phyloP scores from a whole-genome alignment of 208 protist genomes.

The Angomonas ambiguus region DNA sequence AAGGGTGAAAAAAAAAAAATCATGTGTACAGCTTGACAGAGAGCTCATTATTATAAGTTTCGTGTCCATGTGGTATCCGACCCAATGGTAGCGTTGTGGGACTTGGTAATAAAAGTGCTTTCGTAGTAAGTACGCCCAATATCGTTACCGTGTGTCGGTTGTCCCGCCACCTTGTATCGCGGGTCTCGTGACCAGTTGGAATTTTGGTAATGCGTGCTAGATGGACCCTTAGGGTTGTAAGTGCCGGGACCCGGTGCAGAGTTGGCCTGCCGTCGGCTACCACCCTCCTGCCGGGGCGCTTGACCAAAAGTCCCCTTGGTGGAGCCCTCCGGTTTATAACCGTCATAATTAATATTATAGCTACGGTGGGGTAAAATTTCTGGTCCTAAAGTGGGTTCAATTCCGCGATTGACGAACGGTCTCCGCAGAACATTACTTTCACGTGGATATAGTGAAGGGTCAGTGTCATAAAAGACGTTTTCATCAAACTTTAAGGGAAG shows the following conservation, averaged over 20 bases:
- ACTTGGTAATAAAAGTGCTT: constrained; percentile 76
- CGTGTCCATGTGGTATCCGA: constrained; percentile 46
- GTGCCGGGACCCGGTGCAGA: constrained; percentile 43
- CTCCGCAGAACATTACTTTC: background rate
- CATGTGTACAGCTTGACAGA: background rate
- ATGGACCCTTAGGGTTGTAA: constrained; percentile 25
- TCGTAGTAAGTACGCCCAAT: constrained; percentile 61
- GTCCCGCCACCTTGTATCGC: constrained; percentile 34
- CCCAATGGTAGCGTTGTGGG: constrained; percentile 76
- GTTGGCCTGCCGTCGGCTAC: background rate
- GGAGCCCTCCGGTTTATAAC: constrained; percentile 49
- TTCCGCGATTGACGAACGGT: constrained; percentile 28
- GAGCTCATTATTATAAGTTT: constrained; percentile 1
- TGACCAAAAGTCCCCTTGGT: constrained; percentile 46
- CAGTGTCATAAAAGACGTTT: background rate
- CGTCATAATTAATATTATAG: constrained; percentile 74
- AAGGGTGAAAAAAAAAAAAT: constrained; percentile 9
- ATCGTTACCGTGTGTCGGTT: constrained; percentile 23
- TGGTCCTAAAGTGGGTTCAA: constrained; percentile 19
- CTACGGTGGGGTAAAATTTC: constrained; percentile 19
- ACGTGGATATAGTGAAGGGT: constrained; percentile 19
- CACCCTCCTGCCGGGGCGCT: constrained; percentile 20
- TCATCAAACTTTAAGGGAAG: constrained; percentile 18
- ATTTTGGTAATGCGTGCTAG: constrained; percentile 14
- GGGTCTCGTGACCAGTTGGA: constrained; percentile 59